Conservation (phyloP, 1,139 yeast genomes). For the Meyerozyma smithsonii region DNA sequence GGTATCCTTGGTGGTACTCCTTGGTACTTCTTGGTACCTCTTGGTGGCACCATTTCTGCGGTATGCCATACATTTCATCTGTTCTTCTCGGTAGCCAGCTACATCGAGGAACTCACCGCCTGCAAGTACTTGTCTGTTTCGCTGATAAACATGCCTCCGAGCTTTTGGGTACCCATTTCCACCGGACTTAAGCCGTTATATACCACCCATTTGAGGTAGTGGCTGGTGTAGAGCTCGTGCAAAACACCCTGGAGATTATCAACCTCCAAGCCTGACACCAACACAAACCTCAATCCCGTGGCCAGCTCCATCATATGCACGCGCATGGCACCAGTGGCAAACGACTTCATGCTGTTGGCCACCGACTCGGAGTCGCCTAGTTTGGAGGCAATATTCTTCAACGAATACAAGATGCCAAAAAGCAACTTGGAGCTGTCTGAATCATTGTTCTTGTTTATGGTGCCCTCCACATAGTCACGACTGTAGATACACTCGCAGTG, state of each 20-base stretch:
- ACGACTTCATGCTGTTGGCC: constrained; percentile 56
- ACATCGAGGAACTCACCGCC: neutral
- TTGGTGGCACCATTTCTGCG: too few relatives aligned
- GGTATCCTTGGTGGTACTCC: too few relatives aligned
- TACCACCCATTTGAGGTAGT: constrained; percentile 66
- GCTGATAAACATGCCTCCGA: constrained; percentile 1
- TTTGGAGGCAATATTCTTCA: constrained; percentile 69
- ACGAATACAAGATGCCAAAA: constrained; percentile 82
- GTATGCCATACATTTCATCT: neutral
- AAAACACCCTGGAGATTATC: constrained; percentile 59
- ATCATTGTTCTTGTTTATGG: constrained; percentile 51
- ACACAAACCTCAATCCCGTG: constrained; percentile 68
- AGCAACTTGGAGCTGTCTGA: constrained; percentile 71
- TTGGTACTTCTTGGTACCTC: too few relatives aligned
- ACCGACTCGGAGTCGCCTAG: constrained; percentile 35
- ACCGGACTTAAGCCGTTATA: constrained; percentile 57
- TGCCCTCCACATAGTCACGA: constrained; percentile 52
- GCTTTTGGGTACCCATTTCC: constrained; percentile 19
- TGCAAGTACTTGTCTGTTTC: neutral
- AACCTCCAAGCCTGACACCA: constrained; percentile 64
- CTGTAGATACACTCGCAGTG: constrained; percentile 79
- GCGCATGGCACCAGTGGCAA: constrained; percentile 67
- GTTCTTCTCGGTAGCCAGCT: neutral
- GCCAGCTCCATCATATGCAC: constrained; percentile 80
- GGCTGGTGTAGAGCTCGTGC: constrained; percentile 61